Base-by-base conservation (phyloP, 2,329 filamentous ascomycete species). In the Corinectria fuckeliana region DNA sequence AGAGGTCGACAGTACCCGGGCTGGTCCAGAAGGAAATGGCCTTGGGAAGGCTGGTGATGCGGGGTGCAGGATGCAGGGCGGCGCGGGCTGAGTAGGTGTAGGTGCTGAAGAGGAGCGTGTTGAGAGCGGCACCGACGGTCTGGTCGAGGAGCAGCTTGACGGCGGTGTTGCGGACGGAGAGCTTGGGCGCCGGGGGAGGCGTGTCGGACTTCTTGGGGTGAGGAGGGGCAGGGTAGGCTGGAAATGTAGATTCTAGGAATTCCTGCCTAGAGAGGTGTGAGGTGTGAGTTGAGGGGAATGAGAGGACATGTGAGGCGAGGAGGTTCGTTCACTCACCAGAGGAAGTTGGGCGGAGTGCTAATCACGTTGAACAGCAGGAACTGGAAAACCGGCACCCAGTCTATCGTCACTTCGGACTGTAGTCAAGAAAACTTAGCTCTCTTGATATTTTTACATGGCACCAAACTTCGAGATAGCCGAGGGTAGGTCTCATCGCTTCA, bases 301-400 rank as follows among this genome's bases (percentile, higher is more conserved):
- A 50, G 16, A 30, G 30, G 23, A 16, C 1, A 25, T 58, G 61
- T 60, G 50, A 62, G 2, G 36, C 26, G 16, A 7, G 11, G 11
- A 30, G 14, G 23, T 20, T 11, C 11, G 39, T 32, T 30, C n/a
- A 75, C 78, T 67, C 74, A 87, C 93, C 92, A 97, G 69, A 91
- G 73, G 72, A 92, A 91, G 77, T 97, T 97, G 42, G 91, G 91
- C 3, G 93, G 92, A 38, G 88, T 90, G 75, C 84, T 89, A 59
- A 96, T 72, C 30, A 91, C 72, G 64, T 88, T 85, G 79, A 89
- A 96, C 52, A 92, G 71, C 50, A 91, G 78, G 76, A 96, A 97
- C 72, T 93, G 91, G 66, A 93, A 78, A 41, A 96, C 81, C 4
- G 90, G 86, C 5, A 84, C 77, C 76, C 83, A 82, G 75, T 93